phyloP scores from a whole-genome alignment of 148 eudicot genomes.

The Oxyria digyna region DNA sequence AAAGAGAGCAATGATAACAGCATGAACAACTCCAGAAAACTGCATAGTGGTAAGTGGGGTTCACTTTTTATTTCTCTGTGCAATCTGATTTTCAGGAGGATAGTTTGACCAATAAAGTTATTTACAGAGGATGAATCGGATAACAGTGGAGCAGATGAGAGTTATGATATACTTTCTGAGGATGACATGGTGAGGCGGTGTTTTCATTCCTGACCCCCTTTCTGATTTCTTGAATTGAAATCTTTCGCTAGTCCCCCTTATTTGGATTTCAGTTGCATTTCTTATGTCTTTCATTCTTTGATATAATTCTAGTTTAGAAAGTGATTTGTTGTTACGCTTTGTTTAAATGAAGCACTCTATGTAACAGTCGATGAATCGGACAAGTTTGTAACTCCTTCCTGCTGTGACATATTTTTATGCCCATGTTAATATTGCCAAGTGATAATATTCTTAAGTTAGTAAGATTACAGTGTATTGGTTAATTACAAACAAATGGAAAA shows the following conservation, averaged over 20 bases:
- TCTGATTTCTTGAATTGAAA: neutral
- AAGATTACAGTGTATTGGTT: neutral
- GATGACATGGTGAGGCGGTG: conserved; percentile 54
- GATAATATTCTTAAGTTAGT: neutral
- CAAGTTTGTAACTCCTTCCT: neutral
- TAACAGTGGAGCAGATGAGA: conserved; percentile 44
- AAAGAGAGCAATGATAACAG: conserved; percentile 28
- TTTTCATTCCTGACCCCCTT: neutral
- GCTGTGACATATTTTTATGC: neutral
- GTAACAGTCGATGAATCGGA: neutral
- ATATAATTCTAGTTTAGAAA: neutral
- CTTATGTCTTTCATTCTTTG: neutral
- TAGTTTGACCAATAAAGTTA: conserved; percentile 8
- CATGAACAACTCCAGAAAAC: conserved; percentile 19
- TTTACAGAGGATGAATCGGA: conserved; percentile 40
- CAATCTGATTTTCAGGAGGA: neutral
- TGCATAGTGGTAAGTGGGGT: conserved; percentile 41
- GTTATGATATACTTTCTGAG: conserved; percentile 40
- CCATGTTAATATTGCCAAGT: neutral
- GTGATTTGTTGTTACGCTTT: neutral
- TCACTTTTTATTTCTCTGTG: conserved; percentile 12
- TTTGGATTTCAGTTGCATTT: neutral
- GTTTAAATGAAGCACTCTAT: neutral
- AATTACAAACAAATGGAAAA: neutral
- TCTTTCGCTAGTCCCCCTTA: neutral